phyloP scores from a whole-genome alignment of 2,329 filamentous ascomycete genomes.

The Metarhizium anisopliae region DNA sequence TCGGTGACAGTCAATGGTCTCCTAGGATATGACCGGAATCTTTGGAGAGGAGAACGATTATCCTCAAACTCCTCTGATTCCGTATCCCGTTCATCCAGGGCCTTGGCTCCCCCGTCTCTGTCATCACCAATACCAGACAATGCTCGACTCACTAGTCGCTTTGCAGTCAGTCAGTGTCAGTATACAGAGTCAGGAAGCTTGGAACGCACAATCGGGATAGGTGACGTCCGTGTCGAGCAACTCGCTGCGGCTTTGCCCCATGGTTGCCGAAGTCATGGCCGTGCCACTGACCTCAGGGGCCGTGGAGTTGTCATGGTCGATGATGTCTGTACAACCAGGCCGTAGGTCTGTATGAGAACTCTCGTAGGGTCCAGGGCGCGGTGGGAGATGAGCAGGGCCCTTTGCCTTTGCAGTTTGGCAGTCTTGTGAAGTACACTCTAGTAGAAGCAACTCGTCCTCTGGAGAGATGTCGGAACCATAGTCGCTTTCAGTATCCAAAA shows the following conservation, averaged over 20 bases:
- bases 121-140: slow-evolving; percentile 17
- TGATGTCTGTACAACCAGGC: background rate
- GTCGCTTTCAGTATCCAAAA: slow-evolving; percentile 25
- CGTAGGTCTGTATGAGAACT: background rate
- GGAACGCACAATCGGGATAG: slow-evolving; percentile 45
- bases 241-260: background rate
- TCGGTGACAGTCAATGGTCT: slow-evolving; percentile 84
- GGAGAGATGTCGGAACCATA: slow-evolving; percentile 37
- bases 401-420: background rate
- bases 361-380: slow-evolving; percentile 1
- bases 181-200: background rate
- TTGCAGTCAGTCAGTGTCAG: slow-evolving; percentile 50
- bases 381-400: background rate
- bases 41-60: slow-evolving; percentile 53
- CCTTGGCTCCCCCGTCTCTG: slow-evolving; percentile 6
- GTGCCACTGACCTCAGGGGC: background rate
- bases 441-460: slow-evolving; percentile 36
- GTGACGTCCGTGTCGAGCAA: slow-evolving; percentile 20
- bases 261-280: background rate
- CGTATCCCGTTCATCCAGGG: background rate
- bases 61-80: slow-evolving; percentile 15
- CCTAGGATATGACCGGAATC: slow-evolving; percentile 68
- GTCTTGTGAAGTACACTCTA: slow-evolving; percentile 20
- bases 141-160: slow-evolving; percentile 53
- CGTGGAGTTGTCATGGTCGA: background rate